A percentile compares a stretch with the other conserved stretches of the same genome.
Conservation (phyloP, 371 early-diverging fungal genomes). For the Paraphysoderma sedebokerense region DNA sequence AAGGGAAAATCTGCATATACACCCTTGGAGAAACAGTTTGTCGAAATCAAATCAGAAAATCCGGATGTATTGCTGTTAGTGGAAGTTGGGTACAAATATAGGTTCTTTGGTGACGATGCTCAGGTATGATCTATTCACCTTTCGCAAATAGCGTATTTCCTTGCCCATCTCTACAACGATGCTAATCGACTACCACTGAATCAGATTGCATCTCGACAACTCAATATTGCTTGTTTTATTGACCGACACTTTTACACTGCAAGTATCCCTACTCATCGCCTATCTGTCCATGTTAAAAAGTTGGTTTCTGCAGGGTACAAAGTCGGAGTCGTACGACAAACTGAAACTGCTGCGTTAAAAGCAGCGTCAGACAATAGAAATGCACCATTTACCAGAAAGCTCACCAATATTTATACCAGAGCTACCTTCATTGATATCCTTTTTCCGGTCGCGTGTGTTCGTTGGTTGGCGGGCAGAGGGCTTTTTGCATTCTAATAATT, state of each 20-base stretch:
- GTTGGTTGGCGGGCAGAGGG: background rate
- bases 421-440: slow-evolving; percentile 64
- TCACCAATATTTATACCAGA: slow-evolving; percentile 56
- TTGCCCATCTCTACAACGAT: background rate
- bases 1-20: slow-evolving; percentile 30
- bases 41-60: slow-evolving; percentile 46
- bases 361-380: slow-evolving; percentile 48
- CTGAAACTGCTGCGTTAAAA: slow-evolving; percentile 71
- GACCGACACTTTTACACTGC: slow-evolving; percentile 64
- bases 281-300: slow-evolving; percentile 53
- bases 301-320: slow-evolving; percentile 63
- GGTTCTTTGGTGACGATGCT: slow-evolving; percentile 65
- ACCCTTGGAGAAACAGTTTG: slow-evolving; percentile 60
- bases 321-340: slow-evolving; percentile 71
- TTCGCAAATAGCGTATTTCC: background rate
- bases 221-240: slow-evolving; percentile 55
- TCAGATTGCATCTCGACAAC: slow-evolving; percentile 42
- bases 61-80: slow-evolving; percentile 54
- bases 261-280: slow-evolving; percentile 57
- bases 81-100: slow-evolving; percentile 79
- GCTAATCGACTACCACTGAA: no score
- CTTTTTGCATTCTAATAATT: slow-evolving; percentile 5
- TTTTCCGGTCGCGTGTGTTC: no score
- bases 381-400: slow-evolving; percentile 52
- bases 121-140: slow-evolving; percentile 12